Base-by-base conservation (phyloP, 2,329 filamentous ascomycete genomes). In the Penicillium sp. region DNA sequence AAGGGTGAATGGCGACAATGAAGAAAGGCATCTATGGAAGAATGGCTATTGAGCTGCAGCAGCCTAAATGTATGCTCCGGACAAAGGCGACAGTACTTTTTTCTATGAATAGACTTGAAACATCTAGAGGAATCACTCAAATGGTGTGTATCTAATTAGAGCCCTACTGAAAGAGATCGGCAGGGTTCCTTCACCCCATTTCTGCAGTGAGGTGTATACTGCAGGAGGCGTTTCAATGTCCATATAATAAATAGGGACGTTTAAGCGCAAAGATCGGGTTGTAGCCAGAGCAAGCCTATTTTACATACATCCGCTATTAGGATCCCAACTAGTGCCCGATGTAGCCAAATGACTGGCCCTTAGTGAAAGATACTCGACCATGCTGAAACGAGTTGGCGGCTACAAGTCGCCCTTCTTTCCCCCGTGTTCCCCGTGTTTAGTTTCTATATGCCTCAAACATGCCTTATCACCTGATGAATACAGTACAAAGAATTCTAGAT, bases 321-420 rank as follows among this genome's bases (percentile, higher is more conserved):
- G 26, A 50, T 59, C 43, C 48, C 49, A 45, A 40, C 49, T 53
- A 31, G 31, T 14, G 20, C 50, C 29, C 43, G 45, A 34, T 26
- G 20, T 11, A 29, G 20, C 20, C 2, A 49, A 61, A 56, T 35
- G 50, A 64, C 46, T 64, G 63, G 63, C 11, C 24, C 35, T 53
- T 46, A 58, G 29, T 9, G 5, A 35, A 39, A 24, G 32, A 43
- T 49, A 20, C 18, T 37, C n/a, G 18, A 5, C 11, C 3, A 32
- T 40, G 49, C 9, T 64, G 63, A 66, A 66, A 66, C 63, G 18
- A 37, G 26, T 34, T 13, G 35, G 53, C 53, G 53, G 40, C 42
- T 55, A 38, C 38, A 29, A 26, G n/a, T 53, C 38, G 31, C n/a
- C 38, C 38, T 37, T 53, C 18, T 32, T 47, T 22, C 16, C 40